Conservation (phyloP, 768 basidiomycete species). For the Chalciporus piperatus region DNA sequence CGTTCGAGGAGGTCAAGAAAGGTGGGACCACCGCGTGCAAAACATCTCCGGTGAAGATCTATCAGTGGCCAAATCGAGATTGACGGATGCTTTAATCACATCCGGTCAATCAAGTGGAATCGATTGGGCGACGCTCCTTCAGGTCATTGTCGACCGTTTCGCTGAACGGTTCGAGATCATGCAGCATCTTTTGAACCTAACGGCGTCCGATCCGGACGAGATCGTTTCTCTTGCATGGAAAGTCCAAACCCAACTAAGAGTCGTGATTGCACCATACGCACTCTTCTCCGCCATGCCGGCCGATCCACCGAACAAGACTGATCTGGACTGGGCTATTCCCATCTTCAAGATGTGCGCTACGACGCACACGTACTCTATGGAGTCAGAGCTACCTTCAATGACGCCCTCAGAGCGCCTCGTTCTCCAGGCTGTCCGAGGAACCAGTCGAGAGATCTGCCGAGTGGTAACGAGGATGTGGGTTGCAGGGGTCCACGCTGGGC, state of each 20-base stretch:
- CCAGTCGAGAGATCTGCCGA: conserved; percentile 44
- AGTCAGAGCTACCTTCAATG: conserved; percentile 9
- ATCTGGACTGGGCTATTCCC: conserved; percentile 28
- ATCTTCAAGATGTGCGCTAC: conserved; percentile 31
- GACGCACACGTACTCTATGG: conserved; percentile 20
- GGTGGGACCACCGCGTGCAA: conserved; percentile 31
- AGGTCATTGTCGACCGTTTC: conserved; percentile 30
- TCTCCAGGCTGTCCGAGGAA: conserved; percentile 29
- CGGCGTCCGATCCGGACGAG: conserved; percentile 1
- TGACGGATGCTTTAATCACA: conserved; percentile 8
- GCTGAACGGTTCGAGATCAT: conserved; percentile 29
- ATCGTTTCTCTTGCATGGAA: conserved; percentile 9
- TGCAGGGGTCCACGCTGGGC: conserved; percentile 28
- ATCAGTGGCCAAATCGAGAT: neutral
- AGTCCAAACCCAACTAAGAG: conserved; percentile 23
- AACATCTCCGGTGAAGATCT: conserved; percentile 27
- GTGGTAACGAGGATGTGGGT: conserved; percentile 48
- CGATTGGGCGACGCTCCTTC: conserved; percentile 34
- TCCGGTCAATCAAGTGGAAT: conserved; percentile 25
- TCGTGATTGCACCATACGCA: conserved; percentile 31
- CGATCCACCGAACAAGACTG: neutral
- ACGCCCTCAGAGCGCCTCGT: conserved; percentile 30
- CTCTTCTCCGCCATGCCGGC: conserved; percentile 11
- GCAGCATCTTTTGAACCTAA: conserved; percentile 18
- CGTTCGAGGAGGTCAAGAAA: conserved; percentile 21